A percentile compares a stretch with the other conserved stretches of the same genome.
These are phyloP conservation scores for Septoria petroselini DNA, from an alignment of 2,329 filamentous ascomycete species.

Conservation along the genomic window DNA sequence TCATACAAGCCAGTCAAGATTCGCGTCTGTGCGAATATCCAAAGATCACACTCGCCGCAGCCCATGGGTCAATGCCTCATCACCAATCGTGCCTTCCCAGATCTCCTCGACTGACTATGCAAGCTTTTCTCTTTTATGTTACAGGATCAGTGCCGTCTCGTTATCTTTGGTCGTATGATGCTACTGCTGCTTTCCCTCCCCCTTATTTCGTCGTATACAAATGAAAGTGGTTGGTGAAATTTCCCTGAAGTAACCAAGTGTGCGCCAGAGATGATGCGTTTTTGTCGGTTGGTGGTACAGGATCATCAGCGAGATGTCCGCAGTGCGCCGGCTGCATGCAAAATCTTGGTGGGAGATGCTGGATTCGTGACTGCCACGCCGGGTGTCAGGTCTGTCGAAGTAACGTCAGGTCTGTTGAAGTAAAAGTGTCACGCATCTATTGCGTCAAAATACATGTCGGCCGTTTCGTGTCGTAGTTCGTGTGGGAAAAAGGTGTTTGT, in stretches of 20 bases:
- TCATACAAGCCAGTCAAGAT: conserved; percentile 17
- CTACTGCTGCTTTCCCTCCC: conserved; percentile 1
- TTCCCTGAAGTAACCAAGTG: conserved; percentile 10
- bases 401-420: conserved; percentile 20
- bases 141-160: conserved; percentile 19
- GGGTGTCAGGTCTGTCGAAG: conserved; percentile 19
- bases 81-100: conserved; percentile 3
- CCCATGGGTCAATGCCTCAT: conserved; percentile 6
- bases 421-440: conserved; percentile 18
- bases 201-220: conserved; percentile 18
- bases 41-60: conserved; percentile 8
- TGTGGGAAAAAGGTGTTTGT: conserved; percentile 16
- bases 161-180: conserved; percentile 21
- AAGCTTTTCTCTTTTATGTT: conserved; percentile 17
- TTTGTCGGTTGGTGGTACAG: conserved; percentile 21
- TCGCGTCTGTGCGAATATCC: conserved; percentile 5
- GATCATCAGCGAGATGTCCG: conserved; percentile 19
- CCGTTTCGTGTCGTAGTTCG: conserved; percentile 25
- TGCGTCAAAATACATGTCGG: conserved; percentile 20
- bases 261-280: conserved; percentile 19
- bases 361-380: conserved; percentile 16
- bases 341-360: conserved; percentile 18
- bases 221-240: conserved; percentile 13
- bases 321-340: conserved; percentile 18
- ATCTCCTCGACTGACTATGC: conserved; percentile 13